phyloP scores from a whole-genome alignment of 352 stramenopile species.

The Pythium phragmiticola region DNA sequence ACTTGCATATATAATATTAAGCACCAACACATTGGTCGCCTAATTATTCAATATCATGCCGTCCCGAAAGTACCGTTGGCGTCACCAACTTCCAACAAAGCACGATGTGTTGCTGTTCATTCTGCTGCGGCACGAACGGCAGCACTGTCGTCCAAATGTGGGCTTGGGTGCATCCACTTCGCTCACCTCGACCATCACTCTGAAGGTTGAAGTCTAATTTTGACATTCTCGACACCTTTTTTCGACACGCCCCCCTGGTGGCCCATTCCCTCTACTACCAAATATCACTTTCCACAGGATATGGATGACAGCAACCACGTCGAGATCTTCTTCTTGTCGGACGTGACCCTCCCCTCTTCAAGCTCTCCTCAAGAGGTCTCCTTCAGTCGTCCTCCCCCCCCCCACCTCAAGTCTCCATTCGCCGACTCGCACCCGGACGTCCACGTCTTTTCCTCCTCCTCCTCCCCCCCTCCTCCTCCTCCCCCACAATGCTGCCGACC shows the following conservation, averaged over 20 bases:
- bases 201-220: conserved; percentile 5
- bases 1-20: too few species aligned
- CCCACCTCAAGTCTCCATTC: conserved; percentile 4
- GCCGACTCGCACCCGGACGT: conserved; percentile 2
- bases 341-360: conserved; percentile 27
- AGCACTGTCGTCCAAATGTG: too few species aligned
- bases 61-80: too few species aligned
- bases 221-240: conserved; percentile 9
- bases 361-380: neutral
- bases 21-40: too few species aligned
- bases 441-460: neutral
- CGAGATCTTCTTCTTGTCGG: conserved; percentile 16
- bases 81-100: too few species aligned
- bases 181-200: conserved; percentile 2
- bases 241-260: neutral
- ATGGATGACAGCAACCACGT: conserved; percentile 16
- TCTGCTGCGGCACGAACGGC: too few species aligned
- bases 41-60: too few species aligned
- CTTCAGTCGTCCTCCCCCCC: neutral
- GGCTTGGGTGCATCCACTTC: too few species aligned
- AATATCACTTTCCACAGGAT: conserved; percentile 18
- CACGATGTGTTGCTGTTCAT: neutral
- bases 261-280: conserved; percentile 15
- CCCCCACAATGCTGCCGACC: conserved; percentile 13
- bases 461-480: neutral